Base-by-base conservation (phyloP, 306 rosid genomes). In the Vigna unguiculata region DNA sequence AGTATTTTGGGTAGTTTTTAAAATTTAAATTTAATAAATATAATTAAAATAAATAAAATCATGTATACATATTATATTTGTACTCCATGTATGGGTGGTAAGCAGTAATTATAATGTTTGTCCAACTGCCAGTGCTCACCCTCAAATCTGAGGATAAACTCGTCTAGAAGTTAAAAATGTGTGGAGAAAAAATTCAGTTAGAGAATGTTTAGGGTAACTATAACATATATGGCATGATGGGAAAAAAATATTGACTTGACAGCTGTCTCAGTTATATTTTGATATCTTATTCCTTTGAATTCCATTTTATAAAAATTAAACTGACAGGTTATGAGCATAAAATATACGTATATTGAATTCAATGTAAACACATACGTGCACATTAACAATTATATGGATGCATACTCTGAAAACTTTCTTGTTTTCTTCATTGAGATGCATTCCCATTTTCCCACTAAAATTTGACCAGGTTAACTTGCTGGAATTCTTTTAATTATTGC, bases 271-370 rank as follows among this genome's bases (percentile, higher is more conserved):
- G 45, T 49, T 69, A 16, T 28, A 69, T 49, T 69, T 69, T 28
- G 41, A 14, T 38, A 75, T 24, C 41, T 34, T 48, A n/a, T 34
- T n/a, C 1, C 22, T 48, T 49, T 13, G 36, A 75, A 75, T 32
- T 75, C 47, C 17, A 30, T 9, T 49, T 28, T n/a, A 49, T 70
- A 30, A n/a, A 34, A 70, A 70, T 63, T 63, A 21, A 75, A 61
- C 34, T 48, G 70, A 62, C n/a, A 20, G n/a, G 11, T 20, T 48
- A 48, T 28, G 48, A 62, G 72, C 17, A 6, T 45, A 19, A 47
- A 69, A 25, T 28, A 28, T 48, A 2, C 54, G 14, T 9, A 4
- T 38, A 10, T 6, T 66, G 19, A 22, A 24, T 43, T 38, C 46
- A 66, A 22, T 66, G 72, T 45, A 3, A 13, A 22, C 7, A 19